Conservation (phyloP, 2,329 filamentous ascomycete genomes). For the Shiraia sp. region DNA sequence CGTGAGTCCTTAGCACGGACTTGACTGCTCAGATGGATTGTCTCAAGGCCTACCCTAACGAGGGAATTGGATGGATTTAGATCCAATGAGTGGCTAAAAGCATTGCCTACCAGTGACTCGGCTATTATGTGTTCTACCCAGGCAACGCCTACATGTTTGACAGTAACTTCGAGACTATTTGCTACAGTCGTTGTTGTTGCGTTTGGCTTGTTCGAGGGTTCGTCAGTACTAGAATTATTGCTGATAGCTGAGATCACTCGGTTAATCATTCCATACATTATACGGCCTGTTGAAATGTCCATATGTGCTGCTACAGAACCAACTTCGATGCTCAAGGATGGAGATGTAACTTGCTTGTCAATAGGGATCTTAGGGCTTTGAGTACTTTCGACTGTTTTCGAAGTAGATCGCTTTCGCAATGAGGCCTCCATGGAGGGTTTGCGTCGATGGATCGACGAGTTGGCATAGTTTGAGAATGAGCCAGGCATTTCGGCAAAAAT, state of each 20-base stretch:
- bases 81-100: constrained; percentile 19
- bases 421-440: constrained; percentile 28
- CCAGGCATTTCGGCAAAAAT: constrained; percentile 51
- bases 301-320: constrained; percentile 39
- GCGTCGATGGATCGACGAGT: constrained; percentile 42
- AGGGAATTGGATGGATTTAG: constrained; percentile 33
- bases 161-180: constrained; percentile 23
- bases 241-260: constrained; percentile 26
- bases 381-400: constrained; percentile 8
- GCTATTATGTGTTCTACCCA: constrained; percentile 36
- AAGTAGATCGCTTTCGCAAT: constrained; percentile 16
- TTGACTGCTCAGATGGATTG: constrained; percentile 28
- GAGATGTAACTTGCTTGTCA: constrained; percentile 13
- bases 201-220: constrained; percentile 1
- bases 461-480: constrained; percentile 53
- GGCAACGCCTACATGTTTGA: constrained; percentile 34
- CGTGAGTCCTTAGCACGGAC: constrained; percentile 14
- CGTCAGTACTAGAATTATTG: constrained; percentile 6
- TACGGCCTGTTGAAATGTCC: constrained; percentile 40
- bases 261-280: constrained; percentile 38
- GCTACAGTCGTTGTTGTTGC: not conserved
- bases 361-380: constrained; percentile 9
- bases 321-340: constrained; percentile 35
- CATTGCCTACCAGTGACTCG: constrained; percentile 21
- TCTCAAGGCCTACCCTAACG: constrained; percentile 26